Evolutionary conservation across 2,329 filamentous ascomycete species (phyloP).

Genomic region (Pseudocercospora fuligena): DNA sequence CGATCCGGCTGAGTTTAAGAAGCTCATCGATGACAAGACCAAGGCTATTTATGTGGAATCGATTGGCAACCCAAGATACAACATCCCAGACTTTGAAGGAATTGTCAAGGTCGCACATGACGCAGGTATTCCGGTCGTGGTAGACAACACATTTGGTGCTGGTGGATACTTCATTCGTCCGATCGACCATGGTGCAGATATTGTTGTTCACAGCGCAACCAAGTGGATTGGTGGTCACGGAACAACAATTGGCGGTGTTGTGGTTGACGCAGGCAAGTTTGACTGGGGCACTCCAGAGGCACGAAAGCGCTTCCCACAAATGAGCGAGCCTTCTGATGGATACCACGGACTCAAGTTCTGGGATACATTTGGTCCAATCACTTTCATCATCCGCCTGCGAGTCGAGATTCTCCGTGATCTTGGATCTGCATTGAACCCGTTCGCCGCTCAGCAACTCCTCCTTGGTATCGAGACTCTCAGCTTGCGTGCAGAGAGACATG

Average conservation of each 20-base stretch:
- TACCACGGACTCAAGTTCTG: conserved; percentile 95
- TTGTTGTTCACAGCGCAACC: conserved; percentile 90
- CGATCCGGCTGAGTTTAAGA: conserved; percentile 75
- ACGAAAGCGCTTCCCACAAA: conserved; percentile 78
- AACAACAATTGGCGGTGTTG: conserved; percentile 80
- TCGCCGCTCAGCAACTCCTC: conserved; percentile 89
- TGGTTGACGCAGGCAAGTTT: conserved; percentile 89
- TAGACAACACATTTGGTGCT: conserved; percentile 95
- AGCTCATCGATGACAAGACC: conserved; percentile 87
- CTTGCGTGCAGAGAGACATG: conserved; percentile 83
- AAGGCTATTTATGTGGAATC: conserved; percentile 92
- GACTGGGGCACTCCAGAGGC: conserved; percentile 81
- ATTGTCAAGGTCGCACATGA: conserved; percentile 81
- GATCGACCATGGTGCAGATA: conserved; percentile 89
- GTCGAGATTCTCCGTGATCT: conserved; percentile 91
- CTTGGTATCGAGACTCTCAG: conserved; percentile 89
- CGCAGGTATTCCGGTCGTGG: conserved; percentile 64
- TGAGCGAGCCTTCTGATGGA: conserved; percentile 83
- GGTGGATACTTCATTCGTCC: conserved; percentile 87
- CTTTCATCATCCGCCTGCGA: conserved; percentile 82
- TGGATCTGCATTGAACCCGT: conserved; percentile 82
- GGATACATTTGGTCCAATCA: conserved; percentile 83
- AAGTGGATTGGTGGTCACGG: conserved; percentile 98
- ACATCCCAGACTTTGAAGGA: conserved; percentile 86
- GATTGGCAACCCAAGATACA: conserved; percentile 93